Percentiles rank a stretch among this genome's conserved stretches.
Evolutionary conservation across 2,329 filamentous ascomycete species (phyloP).

Genomic region (Colletotrichum echinochloae): DNA sequence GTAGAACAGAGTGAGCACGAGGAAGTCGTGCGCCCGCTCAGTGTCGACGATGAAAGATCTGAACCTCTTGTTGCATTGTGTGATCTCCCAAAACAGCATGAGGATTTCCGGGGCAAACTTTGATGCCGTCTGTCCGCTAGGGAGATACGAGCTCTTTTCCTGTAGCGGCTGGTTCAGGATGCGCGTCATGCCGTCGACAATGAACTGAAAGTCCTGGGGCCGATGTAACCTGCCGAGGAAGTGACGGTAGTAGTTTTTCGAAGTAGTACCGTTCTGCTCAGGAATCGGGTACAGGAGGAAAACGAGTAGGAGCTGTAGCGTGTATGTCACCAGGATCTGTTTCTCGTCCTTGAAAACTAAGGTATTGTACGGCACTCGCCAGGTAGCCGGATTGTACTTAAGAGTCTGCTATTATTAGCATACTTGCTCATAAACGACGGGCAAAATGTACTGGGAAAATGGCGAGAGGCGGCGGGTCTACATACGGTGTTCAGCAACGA

Average conservation of each 20-base stretch:
- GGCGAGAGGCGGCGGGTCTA: constrained; percentile 39
- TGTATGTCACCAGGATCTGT: constrained; percentile 91
- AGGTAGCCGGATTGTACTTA: constrained; percentile 94
- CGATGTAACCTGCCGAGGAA: constrained; percentile 91
- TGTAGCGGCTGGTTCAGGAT: constrained; percentile 94
- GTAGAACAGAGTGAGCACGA: constrained; percentile 91
- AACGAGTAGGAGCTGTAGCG: constrained; percentile 88
- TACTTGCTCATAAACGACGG: not conserved
- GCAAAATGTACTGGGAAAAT: not conserved
- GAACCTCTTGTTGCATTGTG: constrained; percentile 98
- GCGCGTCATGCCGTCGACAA: constrained; percentile 93
- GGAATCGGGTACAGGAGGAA: constrained; percentile 89
- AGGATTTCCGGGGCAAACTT: constrained; percentile 96
- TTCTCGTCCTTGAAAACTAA: constrained; percentile 92
- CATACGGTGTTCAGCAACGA: constrained; percentile 92
- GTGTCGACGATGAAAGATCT: constrained; percentile 97
- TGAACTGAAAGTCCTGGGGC: constrained; percentile 96
- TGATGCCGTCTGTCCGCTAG: constrained; percentile 81
- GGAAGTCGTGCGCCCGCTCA: constrained; percentile 90
- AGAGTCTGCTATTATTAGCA: constrained; percentile 71
- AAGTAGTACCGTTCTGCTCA: constrained; percentile 73
- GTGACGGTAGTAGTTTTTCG: constrained; percentile 94
- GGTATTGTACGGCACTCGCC: constrained; percentile 94
- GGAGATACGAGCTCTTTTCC: constrained; percentile 87
- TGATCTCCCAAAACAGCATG: constrained; percentile 96